A percentile compares a stretch with the other conserved stretches of the same genome.
These are phyloP conservation scores for Onygenales sp. DNA, from an alignment of 2,329 filamentous ascomycete species.

Conservation along the genomic window DNA sequence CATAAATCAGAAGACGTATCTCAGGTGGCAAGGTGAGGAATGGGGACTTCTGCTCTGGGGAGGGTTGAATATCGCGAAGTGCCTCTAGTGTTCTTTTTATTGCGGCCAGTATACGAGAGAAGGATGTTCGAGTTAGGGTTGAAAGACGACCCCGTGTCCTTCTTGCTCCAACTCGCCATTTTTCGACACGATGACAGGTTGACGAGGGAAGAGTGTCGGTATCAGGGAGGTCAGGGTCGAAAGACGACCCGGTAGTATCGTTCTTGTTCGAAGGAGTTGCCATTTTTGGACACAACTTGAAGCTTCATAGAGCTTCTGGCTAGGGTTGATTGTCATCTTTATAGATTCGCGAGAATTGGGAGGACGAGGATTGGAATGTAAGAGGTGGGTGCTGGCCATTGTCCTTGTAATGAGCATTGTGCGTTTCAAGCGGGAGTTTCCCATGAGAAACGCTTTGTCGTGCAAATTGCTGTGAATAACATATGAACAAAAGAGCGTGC, in stretches of 20 bases:
- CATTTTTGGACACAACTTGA: neutral
- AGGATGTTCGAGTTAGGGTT: neutral
- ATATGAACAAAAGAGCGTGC: too few species aligned
- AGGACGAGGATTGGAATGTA: too few species aligned
- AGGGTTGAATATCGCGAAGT: too few species aligned
- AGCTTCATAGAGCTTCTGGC: too few species aligned
- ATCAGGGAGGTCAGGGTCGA: neutral
- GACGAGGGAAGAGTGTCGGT: neutral
- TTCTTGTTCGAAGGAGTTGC: neutral
- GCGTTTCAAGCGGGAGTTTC: too few species aligned
- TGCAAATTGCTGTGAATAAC: too few species aligned
- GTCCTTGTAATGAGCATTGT: too few species aligned
- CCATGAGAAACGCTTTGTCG: too few species aligned
- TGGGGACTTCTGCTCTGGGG: neutral
- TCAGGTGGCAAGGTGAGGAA: neutral
- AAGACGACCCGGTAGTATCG: neutral
- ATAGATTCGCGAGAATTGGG: too few species aligned
- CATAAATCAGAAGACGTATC: neutral
- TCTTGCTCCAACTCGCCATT: neutral
- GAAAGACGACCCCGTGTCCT: neutral
- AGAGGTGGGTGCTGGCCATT: too few species aligned
- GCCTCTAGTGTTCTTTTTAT: too few species aligned
- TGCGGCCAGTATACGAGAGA: neutral
- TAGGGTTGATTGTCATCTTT: too few species aligned
- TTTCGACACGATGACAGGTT: neutral